Conservation (phyloP, 139 green algal genomes). For the Raphidocelis subcapitata region DNA sequence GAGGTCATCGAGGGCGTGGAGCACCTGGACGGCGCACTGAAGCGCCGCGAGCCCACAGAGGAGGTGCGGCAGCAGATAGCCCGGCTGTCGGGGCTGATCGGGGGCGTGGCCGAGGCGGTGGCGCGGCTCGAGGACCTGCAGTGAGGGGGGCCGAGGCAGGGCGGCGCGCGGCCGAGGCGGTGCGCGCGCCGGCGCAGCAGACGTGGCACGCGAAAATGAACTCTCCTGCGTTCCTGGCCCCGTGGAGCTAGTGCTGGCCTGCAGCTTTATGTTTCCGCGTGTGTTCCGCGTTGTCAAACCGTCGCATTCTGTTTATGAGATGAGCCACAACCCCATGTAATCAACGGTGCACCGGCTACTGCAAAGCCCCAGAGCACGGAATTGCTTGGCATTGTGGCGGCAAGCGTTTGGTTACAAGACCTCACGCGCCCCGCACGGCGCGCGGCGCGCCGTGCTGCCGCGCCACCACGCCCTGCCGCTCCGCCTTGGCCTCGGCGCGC, state of each 20-base stretch:
- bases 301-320: too few species aligned
- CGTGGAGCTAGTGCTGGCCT: too few species aligned
- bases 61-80: background rate
- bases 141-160: background rate
- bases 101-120: background rate
- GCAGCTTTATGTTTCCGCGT: background rate
- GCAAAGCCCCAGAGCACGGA: too few species aligned
- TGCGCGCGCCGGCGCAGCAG: background rate
- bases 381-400: too few species aligned
- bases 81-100: background rate
- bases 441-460: too few species aligned
- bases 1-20: conserved; percentile 14
- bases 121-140: background rate
- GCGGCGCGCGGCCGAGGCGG: background rate
- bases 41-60: background rate
- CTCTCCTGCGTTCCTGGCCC: too few species aligned
- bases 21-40: conserved; percentile 20
- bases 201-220: too few species aligned
- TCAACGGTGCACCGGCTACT: too few species aligned
- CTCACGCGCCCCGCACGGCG: too few species aligned
- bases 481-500: conserved; percentile 11
- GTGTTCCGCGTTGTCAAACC: background rate
- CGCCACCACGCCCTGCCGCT: background rate
- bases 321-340: too few species aligned
- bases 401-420: too few species aligned